A percentile compares a stretch with the other conserved stretches of the same genome.
These are phyloP conservation scores for Immersiporthe knoxdaviesiana DNA, from an alignment of 2,329 filamentous ascomycete genomes.

Conservation along the genomic window DNA sequence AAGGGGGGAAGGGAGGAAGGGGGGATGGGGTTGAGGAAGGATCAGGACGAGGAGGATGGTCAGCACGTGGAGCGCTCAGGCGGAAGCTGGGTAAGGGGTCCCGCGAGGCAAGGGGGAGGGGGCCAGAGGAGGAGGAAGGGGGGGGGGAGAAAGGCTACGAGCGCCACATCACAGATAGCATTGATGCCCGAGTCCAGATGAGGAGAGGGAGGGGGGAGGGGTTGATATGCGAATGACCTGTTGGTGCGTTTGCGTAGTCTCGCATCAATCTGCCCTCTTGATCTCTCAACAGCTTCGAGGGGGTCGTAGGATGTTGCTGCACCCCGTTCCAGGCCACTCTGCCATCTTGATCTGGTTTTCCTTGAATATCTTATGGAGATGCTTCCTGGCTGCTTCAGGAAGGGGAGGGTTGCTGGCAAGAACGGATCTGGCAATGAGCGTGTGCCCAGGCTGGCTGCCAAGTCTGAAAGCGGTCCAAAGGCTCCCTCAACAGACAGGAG, in stretches of 20 bases:
- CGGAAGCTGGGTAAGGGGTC: constrained; percentile 20
- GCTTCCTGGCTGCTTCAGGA: neutral
- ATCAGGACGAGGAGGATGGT: constrained; percentile 1
- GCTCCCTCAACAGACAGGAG: neutral
- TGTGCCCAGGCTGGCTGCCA: neutral
- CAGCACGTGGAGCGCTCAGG: constrained; percentile 8
- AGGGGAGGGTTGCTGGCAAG: neutral
- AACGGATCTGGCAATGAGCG: neutral
- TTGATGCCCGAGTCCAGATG: neutral
- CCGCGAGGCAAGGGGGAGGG: neutral
- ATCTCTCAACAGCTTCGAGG: neutral
- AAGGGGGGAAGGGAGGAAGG: neutral
- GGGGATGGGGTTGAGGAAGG: neutral
- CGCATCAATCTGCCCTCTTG: neutral
- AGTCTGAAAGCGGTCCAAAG: neutral
- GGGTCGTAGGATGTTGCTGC: neutral
- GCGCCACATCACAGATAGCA: constrained; percentile 1
- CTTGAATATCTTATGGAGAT: neutral
- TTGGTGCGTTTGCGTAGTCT: neutral
- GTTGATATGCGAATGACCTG: neutral
- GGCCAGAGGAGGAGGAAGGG: neutral
- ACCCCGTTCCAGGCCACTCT: neutral
- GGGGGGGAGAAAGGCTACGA: neutral
- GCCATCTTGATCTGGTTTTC: neutral
- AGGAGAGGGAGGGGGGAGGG: neutral